Evolutionary conservation across 139 green algal genomes (phyloP).

Genomic region (Ostreobium quekettii): DNA sequence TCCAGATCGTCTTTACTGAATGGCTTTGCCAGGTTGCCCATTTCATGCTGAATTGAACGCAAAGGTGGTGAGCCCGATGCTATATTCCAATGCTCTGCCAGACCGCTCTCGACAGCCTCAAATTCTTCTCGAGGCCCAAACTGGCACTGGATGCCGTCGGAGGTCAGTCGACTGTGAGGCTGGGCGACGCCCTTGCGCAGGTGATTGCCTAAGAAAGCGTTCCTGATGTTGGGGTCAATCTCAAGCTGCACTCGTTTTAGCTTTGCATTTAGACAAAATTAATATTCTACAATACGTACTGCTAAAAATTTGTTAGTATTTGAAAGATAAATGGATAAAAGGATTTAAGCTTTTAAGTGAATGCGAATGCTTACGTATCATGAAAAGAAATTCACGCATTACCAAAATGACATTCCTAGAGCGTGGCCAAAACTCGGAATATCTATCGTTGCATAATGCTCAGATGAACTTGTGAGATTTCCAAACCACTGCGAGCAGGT

Average conservation of each 20-base stretch:
- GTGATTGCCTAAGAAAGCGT: slow-evolving; percentile 22
- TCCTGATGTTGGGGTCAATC: background rate
- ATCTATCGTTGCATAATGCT: too few species aligned
- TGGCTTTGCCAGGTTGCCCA: too few species aligned
- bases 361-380: too few species aligned
- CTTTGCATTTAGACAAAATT: background rate
- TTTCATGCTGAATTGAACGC: too few species aligned
- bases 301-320: background rate
- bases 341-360: background rate
- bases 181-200: slow-evolving; percentile 56
- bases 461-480: too few species aligned
- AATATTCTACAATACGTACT: background rate
- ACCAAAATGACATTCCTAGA: too few species aligned
- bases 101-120: slow-evolving; percentile 55
- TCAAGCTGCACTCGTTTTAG: background rate
- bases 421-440: too few species aligned
- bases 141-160: slow-evolving; percentile 77
- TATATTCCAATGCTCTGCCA: too few species aligned
- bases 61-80: too few species aligned
- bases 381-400: too few species aligned
- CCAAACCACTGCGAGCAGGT: too few species aligned
- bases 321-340: background rate
- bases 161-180: slow-evolving; percentile 44
- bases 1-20: too few species aligned
- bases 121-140: slow-evolving; percentile 73